Evolutionary conservation across 352 stramenopile species (phyloP).

Genomic region (Phytophthora meadii): DNA sequence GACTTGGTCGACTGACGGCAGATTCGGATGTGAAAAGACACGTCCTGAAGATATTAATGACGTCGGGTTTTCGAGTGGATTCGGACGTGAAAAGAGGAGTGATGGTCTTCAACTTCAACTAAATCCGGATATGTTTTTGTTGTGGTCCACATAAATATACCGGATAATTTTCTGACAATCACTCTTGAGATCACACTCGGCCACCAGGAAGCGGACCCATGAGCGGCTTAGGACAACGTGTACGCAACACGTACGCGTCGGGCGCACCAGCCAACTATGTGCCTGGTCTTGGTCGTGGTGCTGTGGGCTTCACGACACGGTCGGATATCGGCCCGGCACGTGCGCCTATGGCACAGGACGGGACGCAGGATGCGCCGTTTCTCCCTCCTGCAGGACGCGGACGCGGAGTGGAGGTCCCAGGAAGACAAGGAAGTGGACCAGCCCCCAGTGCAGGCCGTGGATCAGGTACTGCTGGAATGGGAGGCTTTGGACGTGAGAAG

Average conservation of each 20-base stretch:
- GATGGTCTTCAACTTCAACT: conserved; percentile 6
- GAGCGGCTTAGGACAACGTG: conserved; percentile 74
- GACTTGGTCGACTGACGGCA: neutral
- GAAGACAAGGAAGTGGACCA: conserved; percentile 18
- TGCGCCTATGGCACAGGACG: conserved; percentile 65
- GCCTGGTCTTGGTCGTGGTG: conserved; percentile 94
- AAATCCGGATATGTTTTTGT: neutral
- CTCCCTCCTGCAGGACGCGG: conserved; percentile 85
- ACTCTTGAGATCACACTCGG: neutral
- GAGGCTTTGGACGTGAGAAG: conserved; percentile 84
- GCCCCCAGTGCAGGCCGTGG: conserved; percentile 58
- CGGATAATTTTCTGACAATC: neutral
- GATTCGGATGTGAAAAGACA: conserved; percentile 25
- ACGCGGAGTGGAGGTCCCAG: conserved; percentile 24
- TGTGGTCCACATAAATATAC: neutral
- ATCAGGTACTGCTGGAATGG: conserved; percentile 81
- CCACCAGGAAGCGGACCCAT: conserved; percentile 37
- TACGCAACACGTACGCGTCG: conserved; percentile 87
- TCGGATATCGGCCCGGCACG: conserved; percentile 96
- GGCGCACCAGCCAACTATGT: conserved; percentile 96
- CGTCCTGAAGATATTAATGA: conserved; percentile 17
- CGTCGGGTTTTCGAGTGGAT: conserved; percentile 7
- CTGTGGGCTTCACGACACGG: conserved; percentile 97
- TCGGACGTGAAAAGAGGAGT: conserved; percentile 20
- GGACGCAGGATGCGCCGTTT: conserved; percentile 66